phyloP scores from a whole-genome alignment of 768 basidiomycete species.

The Trametes coccinea region DNA sequence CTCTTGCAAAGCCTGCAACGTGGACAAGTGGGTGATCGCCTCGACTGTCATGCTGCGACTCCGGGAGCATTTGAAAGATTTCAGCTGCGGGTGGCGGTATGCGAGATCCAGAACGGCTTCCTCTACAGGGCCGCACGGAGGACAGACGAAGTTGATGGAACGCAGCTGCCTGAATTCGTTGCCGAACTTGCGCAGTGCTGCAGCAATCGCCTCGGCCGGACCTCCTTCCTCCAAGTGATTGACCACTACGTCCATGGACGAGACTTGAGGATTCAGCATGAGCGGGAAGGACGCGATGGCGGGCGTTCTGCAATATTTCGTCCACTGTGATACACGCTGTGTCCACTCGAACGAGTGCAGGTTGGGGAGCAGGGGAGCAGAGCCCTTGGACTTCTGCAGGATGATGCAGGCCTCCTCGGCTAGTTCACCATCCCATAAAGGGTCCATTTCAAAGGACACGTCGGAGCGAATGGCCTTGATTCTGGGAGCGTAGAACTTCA shows the following conservation, averaged over 20 bases:
- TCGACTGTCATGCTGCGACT: not conserved
- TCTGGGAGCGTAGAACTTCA: constrained; percentile 12
- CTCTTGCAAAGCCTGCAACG: not conserved
- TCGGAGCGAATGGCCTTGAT: not conserved
- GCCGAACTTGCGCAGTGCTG: not conserved
- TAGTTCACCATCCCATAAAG: not conserved
- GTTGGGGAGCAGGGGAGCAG: constrained; percentile 10
- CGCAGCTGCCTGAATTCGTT: not conserved
- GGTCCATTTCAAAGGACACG: too few relatives aligned
- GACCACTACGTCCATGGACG: constrained; percentile 3
- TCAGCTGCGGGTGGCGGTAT: constrained; percentile 6
- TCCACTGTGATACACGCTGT: not conserved
- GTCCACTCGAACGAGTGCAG: constrained; percentile 16
- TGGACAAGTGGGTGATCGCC: constrained; percentile 1
- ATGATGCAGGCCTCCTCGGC: not conserved
- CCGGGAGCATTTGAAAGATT: not conserved
- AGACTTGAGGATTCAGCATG: constrained; percentile 9
- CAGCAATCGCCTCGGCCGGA: not conserved
- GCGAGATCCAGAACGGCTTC: not conserved
- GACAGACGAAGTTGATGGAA: not conserved
- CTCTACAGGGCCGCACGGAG: not conserved
- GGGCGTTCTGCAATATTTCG: not conserved
- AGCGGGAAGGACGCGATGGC: constrained; percentile 9
- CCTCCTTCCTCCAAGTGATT: not conserved
- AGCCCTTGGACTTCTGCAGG: not conserved